A percentile compares a stretch with the other conserved stretches of the same genome.
These are phyloP conservation scores for Fusarium tanahbumbuense DNA, from an alignment of 2,329 filamentous ascomycete genomes.

Conservation along the genomic window DNA sequence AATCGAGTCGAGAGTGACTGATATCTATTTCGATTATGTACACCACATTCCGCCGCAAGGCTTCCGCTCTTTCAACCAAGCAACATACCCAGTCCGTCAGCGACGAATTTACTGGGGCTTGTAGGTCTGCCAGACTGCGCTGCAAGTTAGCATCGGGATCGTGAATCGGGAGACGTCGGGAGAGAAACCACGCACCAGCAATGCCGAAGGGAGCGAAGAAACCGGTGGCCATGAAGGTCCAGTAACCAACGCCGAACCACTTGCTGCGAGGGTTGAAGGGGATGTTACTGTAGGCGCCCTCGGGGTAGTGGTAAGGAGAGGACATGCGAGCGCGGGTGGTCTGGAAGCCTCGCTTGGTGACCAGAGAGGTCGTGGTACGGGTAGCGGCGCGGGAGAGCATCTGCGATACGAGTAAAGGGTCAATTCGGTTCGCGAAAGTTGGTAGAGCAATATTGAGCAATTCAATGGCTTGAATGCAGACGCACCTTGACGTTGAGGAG, in stretches of 20 bases:
- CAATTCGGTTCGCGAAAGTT: conserved; percentile 54
- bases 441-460: background rate
- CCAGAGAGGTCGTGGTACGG: conserved; percentile 73
- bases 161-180: conserved; percentile 10
- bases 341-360: conserved; percentile 94
- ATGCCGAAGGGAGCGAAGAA: conserved; percentile 74
- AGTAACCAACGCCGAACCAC: conserved; percentile 86
- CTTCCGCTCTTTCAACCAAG: conserved; percentile 38
- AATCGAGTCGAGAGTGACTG: conserved; percentile 45
- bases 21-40: conserved; percentile 53
- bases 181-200: conserved; percentile 62
- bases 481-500: conserved; percentile 47
- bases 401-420: conserved; percentile 58
- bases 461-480: conserved; percentile 20
- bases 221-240: conserved; percentile 71
- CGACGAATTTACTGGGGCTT: conserved; percentile 52
- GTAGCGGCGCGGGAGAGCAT: conserved; percentile 83
- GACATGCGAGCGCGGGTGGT: conserved; percentile 85
- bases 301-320: conserved; percentile 98
- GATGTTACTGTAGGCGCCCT: conserved; percentile 93
- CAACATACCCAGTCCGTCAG: conserved; percentile 21
- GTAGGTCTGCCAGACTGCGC: conserved; percentile 62
- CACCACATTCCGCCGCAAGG: conserved; percentile 45
- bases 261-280: conserved; percentile 96
- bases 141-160: conserved; percentile 37